Percentiles rank a stretch among this genome's conserved stretches.
phyloP scores from a whole-genome alignment of 2,329 filamentous ascomycete genomes.

The Fusarium bactridioides region DNA sequence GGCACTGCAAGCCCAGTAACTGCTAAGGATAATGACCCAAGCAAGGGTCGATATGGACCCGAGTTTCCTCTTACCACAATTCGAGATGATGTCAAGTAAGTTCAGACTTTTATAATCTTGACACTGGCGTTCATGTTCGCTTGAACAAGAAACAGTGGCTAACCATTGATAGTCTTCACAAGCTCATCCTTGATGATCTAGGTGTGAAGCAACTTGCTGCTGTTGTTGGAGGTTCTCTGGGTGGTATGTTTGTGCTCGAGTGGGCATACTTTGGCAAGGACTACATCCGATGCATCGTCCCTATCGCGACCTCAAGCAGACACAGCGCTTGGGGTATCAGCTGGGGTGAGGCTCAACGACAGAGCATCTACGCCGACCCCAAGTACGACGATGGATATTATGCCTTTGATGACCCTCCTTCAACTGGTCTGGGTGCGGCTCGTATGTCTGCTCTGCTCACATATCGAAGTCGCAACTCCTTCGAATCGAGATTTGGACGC shows the following conservation, averaged over 20 bases:
- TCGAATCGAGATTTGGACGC: constrained; percentile 92
- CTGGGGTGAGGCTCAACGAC: constrained; percentile 87
- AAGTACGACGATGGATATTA: constrained; percentile 99
- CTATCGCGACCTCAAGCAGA: constrained; percentile 83
- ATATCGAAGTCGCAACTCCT: constrained; percentile 95
- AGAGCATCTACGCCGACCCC: constrained; percentile 96
- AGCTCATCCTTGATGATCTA: constrained; percentile 79
- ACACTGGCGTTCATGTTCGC: background rate
- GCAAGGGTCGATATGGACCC: constrained; percentile 83
- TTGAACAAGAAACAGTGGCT: constrained; percentile 4
- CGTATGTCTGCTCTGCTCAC: constrained; percentile 97
- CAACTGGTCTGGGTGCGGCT: constrained; percentile 87
- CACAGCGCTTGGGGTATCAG: constrained; percentile 92
- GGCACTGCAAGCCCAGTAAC: constrained; percentile 90
- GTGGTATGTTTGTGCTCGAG: constrained; percentile 89
- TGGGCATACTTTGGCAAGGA: constrained; percentile 91
- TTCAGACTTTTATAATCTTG: background rate
- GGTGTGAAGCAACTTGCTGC: constrained; percentile 80
- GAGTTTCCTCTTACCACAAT: constrained; percentile 97
- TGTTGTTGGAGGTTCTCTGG: constrained; percentile 84
- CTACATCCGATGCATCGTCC: constrained; percentile 81
- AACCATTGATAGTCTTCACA: constrained; percentile 69
- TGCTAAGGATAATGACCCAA: constrained; percentile 79
- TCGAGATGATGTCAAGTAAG: constrained; percentile 90
- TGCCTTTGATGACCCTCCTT: constrained; percentile 82